Evolutionary conservation across 1,284 basidiomycete species (phyloP), one percentile per base, ranked within the genome.

Genomic region (Malassezia dermatis): DNA sequence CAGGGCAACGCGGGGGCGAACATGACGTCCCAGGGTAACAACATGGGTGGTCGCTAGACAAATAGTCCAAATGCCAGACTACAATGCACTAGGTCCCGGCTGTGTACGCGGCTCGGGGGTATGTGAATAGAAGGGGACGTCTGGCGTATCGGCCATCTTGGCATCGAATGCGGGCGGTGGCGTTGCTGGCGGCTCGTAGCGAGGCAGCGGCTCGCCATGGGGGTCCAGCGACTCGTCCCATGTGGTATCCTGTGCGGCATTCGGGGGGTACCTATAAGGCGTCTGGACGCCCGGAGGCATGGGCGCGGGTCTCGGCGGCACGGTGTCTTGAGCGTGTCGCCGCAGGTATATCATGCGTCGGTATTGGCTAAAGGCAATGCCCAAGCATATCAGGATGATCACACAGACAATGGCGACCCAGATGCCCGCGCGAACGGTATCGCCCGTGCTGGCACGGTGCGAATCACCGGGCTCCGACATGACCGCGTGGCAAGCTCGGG

Each of bases 111-210:
- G 37, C 37, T 39, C 37, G 37, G 19, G 37, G 37, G 37, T 39
- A 39, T 39, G 37, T 21, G 37, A 19, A 39, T 19, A 39, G 19
- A 4, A 4, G n/a, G n/a, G 37, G 6, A 15, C 37, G 19, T 19
- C 17, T 3, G 37, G 8, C 37, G 19, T 1, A 3, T 19, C 37
- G 19, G n/a, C 37, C 11, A 34, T 15, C 44, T 46, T 24, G 12
- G 24, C 30, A 12, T 46, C 28, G 24, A 48, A 48, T 2, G 23
- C 21, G 2, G 46, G 46, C 5, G 46, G 46, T 28, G 46, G 46
- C 34, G 46, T 48, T 13, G 46, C 32, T 26, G 46, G 46, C 23
- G 46, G 46, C 35, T 48, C 46, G 19, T 48, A 48, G 8, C 46
- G 31, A 2, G 46, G 46, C 19, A 48, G 34, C 11, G 46, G 46